A percentile compares a stretch with the other conserved stretches of the same genome.
These are phyloP conservation scores for Botrytis tulipae DNA, from an alignment of 2,329 filamentous ascomycete genomes.

Conservation along the genomic window DNA sequence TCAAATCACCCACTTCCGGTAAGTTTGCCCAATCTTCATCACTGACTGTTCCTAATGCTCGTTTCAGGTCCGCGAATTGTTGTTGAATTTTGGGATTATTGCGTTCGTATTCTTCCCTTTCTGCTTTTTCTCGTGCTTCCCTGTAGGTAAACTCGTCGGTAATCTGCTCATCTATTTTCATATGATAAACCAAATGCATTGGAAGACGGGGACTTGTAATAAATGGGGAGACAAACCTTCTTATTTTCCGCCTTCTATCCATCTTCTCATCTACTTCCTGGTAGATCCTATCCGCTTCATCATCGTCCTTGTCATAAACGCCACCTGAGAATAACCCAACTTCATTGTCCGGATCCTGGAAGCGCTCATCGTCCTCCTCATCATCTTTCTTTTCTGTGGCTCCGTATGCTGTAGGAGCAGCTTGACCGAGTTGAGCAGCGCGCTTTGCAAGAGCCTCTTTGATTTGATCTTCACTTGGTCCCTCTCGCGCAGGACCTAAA, in stretches of 20 bases:
- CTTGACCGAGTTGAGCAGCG: slow-evolving; percentile 74
- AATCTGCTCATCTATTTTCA: slow-evolving; percentile 69
- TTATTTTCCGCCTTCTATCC: slow-evolving; percentile 80
- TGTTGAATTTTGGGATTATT: slow-evolving; percentile 98
- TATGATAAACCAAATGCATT: slow-evolving; percentile 65
- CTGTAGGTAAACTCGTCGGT: slow-evolving; percentile 72
- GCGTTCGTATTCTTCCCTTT: slow-evolving; percentile 91
- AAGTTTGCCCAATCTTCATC: slow-evolving; percentile 97
- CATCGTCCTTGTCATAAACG: slow-evolving; percentile 95
- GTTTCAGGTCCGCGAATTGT: slow-evolving; percentile 94
- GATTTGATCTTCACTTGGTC: slow-evolving; percentile 95
- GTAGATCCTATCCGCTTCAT: slow-evolving; percentile 96
- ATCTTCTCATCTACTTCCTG: slow-evolving; percentile 95
- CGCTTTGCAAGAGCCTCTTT: slow-evolving; percentile 96
- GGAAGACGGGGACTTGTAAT: slow-evolving; percentile 35
- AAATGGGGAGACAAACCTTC: slow-evolving; percentile 67
- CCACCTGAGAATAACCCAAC: slow-evolving; percentile 93
- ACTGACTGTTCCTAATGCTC: slow-evolving; percentile 80
- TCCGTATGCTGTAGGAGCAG: slow-evolving; percentile 72
- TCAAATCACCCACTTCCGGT: slow-evolving; percentile 94
- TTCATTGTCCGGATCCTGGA: slow-evolving; percentile 96
- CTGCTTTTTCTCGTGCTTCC: slow-evolving; percentile 89
- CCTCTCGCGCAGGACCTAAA: slow-evolving; percentile 90
- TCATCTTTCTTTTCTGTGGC: slow-evolving; percentile 53
- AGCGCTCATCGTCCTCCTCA: slow-evolving; percentile 76